Base-by-base conservation (phyloP, 2,329 filamentous ascomycete species). In the Aaosphaeria arxii region DNA sequence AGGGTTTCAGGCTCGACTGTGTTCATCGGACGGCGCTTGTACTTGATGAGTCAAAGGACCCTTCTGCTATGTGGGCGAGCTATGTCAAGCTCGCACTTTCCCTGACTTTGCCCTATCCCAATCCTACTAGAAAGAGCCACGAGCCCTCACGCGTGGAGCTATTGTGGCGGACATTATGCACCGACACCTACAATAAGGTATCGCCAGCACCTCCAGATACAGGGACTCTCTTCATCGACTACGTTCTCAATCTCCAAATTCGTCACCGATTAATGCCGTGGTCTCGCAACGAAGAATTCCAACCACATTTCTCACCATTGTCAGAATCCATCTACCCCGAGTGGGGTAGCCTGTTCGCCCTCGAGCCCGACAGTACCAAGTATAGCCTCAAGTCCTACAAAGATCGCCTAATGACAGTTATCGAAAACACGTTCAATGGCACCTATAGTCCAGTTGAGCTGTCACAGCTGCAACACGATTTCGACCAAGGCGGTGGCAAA, bases 391-490 rank as follows among this genome's bases (percentile, higher is more conserved):
- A 42, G 1, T 38, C 32, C 3, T 64, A 64, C 40, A 54, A 54
- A 33, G 13, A 55, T 38, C 58, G 59, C 5, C 47, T 63, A 4
- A 38, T 49, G 3, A 46, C 46, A 1, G 49, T 62, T 3, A 54
- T 63, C 5, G 55, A 58, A 46, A 53, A 48, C 31, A 61, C 62
- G 56, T 63, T 63, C 52, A 56, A 58, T 28, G 61, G 58, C n/a
- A 58, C 55, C 0, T 63, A 63, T 41, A 57, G 58, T 17, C 57
- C 61, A n/a, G 58, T 64, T 13, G 57, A 54, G 2, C 50, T 62
- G 11, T 52, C 58, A 7, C 57, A 64, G 30, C 43, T 64, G 4
- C 59, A 64, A n/a, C 58, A 64, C 31, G 58, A 64, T 39, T 52
- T 63, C 11, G 58, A 64, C 40, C 52, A 58, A n/a, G 52, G 56